Evolutionary conservation across 805 yeast species (phyloP), one percentile per base, ranked within the genome.

Genomic region (Candida morakotiae): DNA sequence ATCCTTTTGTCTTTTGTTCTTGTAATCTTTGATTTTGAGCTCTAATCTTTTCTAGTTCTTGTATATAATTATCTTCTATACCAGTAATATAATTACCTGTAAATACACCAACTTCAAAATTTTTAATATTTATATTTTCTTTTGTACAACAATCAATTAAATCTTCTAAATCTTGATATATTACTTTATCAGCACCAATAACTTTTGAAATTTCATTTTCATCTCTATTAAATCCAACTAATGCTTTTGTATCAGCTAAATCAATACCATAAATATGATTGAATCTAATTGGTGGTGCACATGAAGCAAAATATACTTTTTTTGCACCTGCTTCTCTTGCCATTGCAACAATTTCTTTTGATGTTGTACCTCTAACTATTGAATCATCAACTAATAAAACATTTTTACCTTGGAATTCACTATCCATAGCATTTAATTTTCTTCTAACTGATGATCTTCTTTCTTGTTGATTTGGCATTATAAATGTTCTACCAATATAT

Each of bases 291-390:
- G 97, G 94, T 20, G 98, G 98, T 11, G 98, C 95, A 55, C 97
- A 93, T 18, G 95, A 86, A 0, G 98, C 98, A 60, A 93, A 83
- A 58, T 78, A 91, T n/a, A 93, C 98, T 51, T 80, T 83, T 43
- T 77, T 81, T 31, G 98, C 98, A 41, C 98, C 98, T 4, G 98
- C 96, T 61, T 93, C 98, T 51, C 84, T 77, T n/a, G 98, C 98
- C 98, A 93, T 93, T 48, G 81, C 83, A 23, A 93, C 95, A 47
- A 93, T 93, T 67, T 93, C 98, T 59, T 79, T 84, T 5, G 97
- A 88, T 2, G 98, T 93, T 15, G 98, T 93, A 45, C 98, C 98
- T 59, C 98, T 80, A 8, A 93, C 98, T 47, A 93, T 91, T 19
- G 97, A 87, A 62, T 93, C 98, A 62, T 93, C 98, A 30, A 93